phyloP scores from a whole-genome alignment of 495 filamentous ascomycete species.

The Penicillium waksmanii region DNA sequence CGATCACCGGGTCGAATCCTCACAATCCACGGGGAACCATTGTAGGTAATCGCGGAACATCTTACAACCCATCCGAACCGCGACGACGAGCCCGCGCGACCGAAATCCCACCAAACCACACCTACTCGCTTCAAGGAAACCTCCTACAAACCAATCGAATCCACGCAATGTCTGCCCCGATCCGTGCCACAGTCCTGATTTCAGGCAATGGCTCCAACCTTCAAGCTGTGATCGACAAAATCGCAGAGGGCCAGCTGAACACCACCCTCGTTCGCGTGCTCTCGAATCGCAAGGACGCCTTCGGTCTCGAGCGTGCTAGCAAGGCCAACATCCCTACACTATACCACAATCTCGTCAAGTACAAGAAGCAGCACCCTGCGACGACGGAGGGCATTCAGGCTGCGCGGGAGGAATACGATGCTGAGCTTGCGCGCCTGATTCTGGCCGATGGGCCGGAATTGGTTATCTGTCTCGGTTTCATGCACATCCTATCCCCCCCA shows the following conservation, averaged over 20 bases:
- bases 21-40: neutral
- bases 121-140: neutral
- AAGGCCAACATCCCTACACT: constrained; percentile 72
- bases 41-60: neutral
- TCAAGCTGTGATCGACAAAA: constrained; percentile 84
- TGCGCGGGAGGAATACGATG: constrained; percentile 74
- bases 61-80: neutral
- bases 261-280: constrained; percentile 75
- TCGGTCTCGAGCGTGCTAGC: constrained; percentile 73
- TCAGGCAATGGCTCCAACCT: constrained; percentile 87
- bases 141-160: neutral
- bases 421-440: constrained; percentile 74
- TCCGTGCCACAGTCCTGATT: constrained; percentile 66
- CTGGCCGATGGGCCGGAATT: constrained; percentile 70
- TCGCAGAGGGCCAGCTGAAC: constrained; percentile 56
- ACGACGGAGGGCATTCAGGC: constrained; percentile 49
- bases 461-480: constrained; percentile 61
- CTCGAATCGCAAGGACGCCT: constrained; percentile 80
- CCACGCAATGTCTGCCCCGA: constrained; percentile 35
- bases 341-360: constrained; percentile 84
- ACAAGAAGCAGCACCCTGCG: constrained; percentile 55
- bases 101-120: neutral
- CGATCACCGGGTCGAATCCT: neutral
- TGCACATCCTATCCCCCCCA: constrained; percentile 62
- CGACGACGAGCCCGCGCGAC: neutral